Evolutionary conservation across 768 basidiomycete genomes (phyloP), one percentile per base, ranked within the genome.

Genomic region (Lactifluus pinguis): DNA sequence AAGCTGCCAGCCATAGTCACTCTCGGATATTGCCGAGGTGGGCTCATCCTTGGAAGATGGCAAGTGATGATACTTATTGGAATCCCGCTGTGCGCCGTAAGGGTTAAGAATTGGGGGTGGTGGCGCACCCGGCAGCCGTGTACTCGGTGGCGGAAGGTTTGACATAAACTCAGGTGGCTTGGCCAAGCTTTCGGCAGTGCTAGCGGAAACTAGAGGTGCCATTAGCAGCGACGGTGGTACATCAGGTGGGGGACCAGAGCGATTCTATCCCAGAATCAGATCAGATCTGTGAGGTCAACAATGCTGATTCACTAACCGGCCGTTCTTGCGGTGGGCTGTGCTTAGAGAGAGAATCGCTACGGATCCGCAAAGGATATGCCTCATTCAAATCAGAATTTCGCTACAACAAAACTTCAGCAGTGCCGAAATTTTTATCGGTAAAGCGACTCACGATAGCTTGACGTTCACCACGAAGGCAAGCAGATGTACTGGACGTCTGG

Each of bases 111-210:
- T 4, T 9, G 61, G 61, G 34, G 61, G 61, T 6, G 61, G 61
- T 15, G 61, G 61, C 29, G 61, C 61, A 29, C 61, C 61, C 14
- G 61, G 61, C 3, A 62, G 32, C 21, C 61, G 56, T 8, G 61
- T 62, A 29, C 61, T 62, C 30, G 56, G 61, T 13, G 56, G 61
- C 10, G 61, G 61, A 45, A 62, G 61, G 50, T 6, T 62, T 38
- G 14, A 44, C 51, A 62, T 34, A 19, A 62, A 62, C 29, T 49
- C 51, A 11, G 32, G 56, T 10, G 29, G 60, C 55, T 30, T 62
- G 13, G 61, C 56, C n/a, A 50, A 17, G 41, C 15, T 17, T 15
- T 15, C 41, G 14, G 51, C 2, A 7, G 34, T 38, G 14, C 45
- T 1, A 7, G 34, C 29, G 9, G 48, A 11, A 3, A 7, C 25